phyloP scores from a whole-genome alignment of 2,329 filamentous ascomycete genomes.

The Claviceps paspali region DNA sequence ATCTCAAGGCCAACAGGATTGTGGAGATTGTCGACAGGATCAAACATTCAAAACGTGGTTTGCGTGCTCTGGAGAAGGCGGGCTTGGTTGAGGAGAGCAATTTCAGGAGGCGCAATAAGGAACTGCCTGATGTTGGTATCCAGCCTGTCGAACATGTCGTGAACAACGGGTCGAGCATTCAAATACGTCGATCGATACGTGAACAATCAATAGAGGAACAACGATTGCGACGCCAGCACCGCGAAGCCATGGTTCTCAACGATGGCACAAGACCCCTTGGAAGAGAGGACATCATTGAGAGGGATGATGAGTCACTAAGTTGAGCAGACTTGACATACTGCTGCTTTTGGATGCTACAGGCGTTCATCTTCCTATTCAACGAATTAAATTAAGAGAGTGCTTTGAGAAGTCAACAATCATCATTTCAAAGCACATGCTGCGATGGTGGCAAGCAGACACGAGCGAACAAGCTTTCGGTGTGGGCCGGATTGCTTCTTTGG shows the following conservation, averaged over 20 bases:
- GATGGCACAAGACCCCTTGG: constrained; percentile 65
- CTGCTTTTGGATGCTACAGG: neutral
- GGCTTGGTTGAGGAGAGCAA: constrained; percentile 27
- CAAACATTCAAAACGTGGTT: constrained; percentile 34
- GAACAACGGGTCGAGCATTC: constrained; percentile 13
- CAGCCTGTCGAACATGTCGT: constrained; percentile 16
- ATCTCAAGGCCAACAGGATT: constrained; percentile 33
- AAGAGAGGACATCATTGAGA: constrained; percentile 65
- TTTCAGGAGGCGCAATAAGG: constrained; percentile 13
- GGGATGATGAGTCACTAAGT: constrained; percentile 30
- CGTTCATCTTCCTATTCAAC: neutral
- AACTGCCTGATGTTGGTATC: constrained; percentile 19
- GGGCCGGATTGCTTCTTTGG: too few relatives aligned
- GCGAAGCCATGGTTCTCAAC: constrained; percentile 83
- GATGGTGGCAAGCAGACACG: neutral
- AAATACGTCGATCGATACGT: constrained; percentile 17
- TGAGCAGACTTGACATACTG: constrained; percentile 2
- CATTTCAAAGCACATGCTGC: neutral
- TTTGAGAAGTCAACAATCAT: neutral
- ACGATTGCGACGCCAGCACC: constrained; percentile 55
- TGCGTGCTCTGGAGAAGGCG: constrained; percentile 33
- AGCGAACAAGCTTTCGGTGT: neutral
- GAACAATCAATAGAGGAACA: constrained; percentile 52
- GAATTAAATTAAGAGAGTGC: neutral
- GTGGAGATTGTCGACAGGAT: constrained; percentile 36